A percentile compares a stretch with the other conserved stretches of the same genome.
These are phyloP conservation scores for Fusarium neocosmosporiellum DNA, from an alignment of 2,329 filamentous ascomycete species.

Conservation along the genomic window DNA sequence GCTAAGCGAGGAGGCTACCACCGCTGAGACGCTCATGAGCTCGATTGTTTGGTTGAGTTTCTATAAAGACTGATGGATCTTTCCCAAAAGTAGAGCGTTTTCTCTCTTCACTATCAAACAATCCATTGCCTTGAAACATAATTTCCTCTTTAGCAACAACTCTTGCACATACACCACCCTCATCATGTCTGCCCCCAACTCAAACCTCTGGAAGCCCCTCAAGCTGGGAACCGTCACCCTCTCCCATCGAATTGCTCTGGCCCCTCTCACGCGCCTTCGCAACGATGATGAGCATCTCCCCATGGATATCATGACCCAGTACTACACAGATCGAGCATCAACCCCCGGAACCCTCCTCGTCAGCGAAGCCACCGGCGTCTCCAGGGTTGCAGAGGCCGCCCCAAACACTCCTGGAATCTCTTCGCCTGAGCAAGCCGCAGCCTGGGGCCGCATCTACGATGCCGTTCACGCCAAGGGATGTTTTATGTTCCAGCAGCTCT, in stretches of 20 bases:
- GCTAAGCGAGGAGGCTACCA: neutral
- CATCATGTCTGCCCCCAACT: conserved; percentile 27
- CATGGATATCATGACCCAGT: conserved; percentile 47
- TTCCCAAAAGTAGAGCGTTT: neutral
- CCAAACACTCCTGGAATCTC: conserved; percentile 67
- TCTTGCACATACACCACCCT: neutral
- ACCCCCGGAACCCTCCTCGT: conserved; percentile 57
- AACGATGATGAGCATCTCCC: conserved; percentile 53
- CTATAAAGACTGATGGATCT: neutral
- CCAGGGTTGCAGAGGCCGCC: conserved; percentile 38
- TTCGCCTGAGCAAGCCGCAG: conserved; percentile 64
- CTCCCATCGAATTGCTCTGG: conserved; percentile 61
- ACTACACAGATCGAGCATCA: conserved; percentile 59
- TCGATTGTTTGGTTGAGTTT: neutral
- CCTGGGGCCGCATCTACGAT: conserved; percentile 70
- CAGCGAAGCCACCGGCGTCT: conserved; percentile 59
- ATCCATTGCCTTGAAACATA: neutral
- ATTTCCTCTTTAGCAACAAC: neutral
- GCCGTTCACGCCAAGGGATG: conserved; percentile 72
- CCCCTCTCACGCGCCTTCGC: conserved; percentile 66
- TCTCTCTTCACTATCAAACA: neutral
- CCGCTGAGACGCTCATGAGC: neutral
- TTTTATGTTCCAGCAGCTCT: conserved; percentile 73
- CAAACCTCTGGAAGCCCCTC: conserved; percentile 50
- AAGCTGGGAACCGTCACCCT: conserved; percentile 53